A percentile compares a stretch with the other conserved stretches of the same genome.
Conservation (phyloP, 805 yeast genomes). For the Suhomyces faveliae region DNA sequence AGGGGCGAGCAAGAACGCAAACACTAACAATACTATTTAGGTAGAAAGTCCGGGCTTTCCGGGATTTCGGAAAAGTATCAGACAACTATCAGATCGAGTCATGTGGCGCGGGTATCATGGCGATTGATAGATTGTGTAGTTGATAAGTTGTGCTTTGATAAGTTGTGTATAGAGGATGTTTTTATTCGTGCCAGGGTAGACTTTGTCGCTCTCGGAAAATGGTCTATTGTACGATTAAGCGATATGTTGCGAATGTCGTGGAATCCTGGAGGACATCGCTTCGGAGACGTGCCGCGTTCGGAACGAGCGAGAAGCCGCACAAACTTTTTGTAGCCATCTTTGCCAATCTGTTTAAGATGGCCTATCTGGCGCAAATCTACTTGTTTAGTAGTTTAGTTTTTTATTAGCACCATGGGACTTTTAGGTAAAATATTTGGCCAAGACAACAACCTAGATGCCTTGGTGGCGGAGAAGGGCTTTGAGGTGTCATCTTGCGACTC, state of each 20-base stretch:
- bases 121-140: background rate
- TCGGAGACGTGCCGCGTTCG: background rate
- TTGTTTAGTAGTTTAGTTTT: too few relatives aligned
- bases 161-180: too few relatives aligned
- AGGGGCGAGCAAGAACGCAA: background rate
- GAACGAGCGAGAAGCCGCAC: background rate
- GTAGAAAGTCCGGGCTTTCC: too few relatives aligned
- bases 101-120: background rate
- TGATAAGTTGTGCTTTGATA: background rate
- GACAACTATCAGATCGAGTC: too few relatives aligned
- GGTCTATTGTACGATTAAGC: background rate
- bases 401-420: slow-evolving; percentile 7
- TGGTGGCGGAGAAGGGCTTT: slow-evolving; percentile 20
- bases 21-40: too few relatives aligned
- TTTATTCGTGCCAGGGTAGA: too few relatives aligned
- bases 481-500: slow-evolving; percentile 46
- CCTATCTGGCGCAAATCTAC: too few relatives aligned
- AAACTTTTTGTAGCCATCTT: background rate
- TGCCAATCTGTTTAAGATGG: too few relatives aligned
- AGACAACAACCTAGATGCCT: background rate
- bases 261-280: background rate
- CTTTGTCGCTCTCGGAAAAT: background rate
- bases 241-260: background rate
- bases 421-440: slow-evolving; percentile 1
- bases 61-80: too few relatives aligned